Evolutionary conservation across 2,329 filamentous ascomycete genomes (phyloP).

Genomic region (Phialemoniopsis sp.): DNA sequence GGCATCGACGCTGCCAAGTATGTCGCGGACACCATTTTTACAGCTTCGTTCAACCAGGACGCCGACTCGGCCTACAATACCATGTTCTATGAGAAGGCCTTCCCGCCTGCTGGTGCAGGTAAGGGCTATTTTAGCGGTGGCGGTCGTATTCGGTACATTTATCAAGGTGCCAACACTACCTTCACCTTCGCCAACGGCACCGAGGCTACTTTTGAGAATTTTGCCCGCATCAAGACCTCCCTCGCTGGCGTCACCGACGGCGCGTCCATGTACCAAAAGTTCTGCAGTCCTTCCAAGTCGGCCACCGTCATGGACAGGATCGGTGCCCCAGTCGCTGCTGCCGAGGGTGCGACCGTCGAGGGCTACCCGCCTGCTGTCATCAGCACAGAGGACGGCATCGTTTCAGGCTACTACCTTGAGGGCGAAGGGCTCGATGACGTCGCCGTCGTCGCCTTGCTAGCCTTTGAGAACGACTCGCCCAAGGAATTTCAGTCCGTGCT

Average conservation of each 20-base stretch:
- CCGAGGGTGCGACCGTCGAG: constrained; percentile 8
- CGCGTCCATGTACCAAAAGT: constrained; percentile 23
- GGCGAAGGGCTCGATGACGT: constrained; percentile 22
- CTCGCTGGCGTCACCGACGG: constrained; percentile 24
- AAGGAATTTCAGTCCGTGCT: constrained; percentile 28
- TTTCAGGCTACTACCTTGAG: constrained; percentile 27
- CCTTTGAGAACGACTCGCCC: constrained; percentile 17
- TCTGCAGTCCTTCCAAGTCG: constrained; percentile 18
- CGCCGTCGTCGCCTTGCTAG: constrained; percentile 21
- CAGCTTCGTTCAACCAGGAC: constrained; percentile 25
- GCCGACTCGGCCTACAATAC: constrained; percentile 29
- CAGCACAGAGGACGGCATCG: constrained; percentile 17
- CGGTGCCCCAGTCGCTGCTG: constrained; percentile 2
- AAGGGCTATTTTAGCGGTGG: constrained; percentile 22
- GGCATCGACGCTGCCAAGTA: constrained; percentile 25
- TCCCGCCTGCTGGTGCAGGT: constrained; percentile 8
- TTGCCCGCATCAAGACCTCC: constrained; percentile 19
- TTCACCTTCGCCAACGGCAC: constrained; percentile 31
- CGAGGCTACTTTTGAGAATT: constrained; percentile 20
- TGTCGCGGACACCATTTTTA: constrained; percentile 34
- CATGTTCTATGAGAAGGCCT: constrained; percentile 25
- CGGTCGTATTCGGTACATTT: constrained; percentile 22
- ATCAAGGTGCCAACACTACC: constrained; percentile 25
- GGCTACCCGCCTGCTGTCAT: constrained; percentile 23
- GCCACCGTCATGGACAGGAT: constrained; percentile 1